Evolutionary conservation across 768 basidiomycete genomes (phyloP), one percentile per base, ranked within the genome.

Genomic region (Pisolithus sp.): DNA sequence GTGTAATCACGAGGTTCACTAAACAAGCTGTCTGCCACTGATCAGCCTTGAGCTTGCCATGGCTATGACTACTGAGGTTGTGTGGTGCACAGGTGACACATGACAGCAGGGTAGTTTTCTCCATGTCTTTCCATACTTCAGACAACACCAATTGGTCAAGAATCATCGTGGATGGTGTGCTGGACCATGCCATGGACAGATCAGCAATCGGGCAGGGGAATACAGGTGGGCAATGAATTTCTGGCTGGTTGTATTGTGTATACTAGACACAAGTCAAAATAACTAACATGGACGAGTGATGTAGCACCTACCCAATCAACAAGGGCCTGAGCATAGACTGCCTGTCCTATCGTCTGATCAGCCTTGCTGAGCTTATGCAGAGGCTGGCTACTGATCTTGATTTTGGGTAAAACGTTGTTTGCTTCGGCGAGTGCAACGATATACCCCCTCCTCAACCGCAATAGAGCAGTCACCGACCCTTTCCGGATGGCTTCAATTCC

Each of bases 31-130:
- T 53, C 24, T 53, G 48, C 42, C 43, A 64, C 46, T 70, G 54
- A 50, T 67, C 52, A 23, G 67, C 67, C 48, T 69, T 69, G 7
- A 72, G 59, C 39, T 70, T 70, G 20, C 67, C 67, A 56, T 70
- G 69, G 1, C 38, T 55, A 15, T 51, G 36, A 36, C 70, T 63
- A 10, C 70, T 66, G 36, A 69, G 56, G 52, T 70, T 70, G 9
- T 2, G 53, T 12, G 69, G 71, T 39, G 60, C 67, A 1, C 58
- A 55, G 23, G 60, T 48, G 20, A 65, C 52, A 56, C 53, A 57
- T 23, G 53, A 48, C 4, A 60, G 62, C 9, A 63, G 24, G n/a
- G 43, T 37, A 20, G 63, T 57, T 9, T 36, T 30, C 20, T 28
- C n/a, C 36, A 54, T 49, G 28, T 54, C 53, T 30, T 18, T 9